Evolutionary conservation across 768 basidiomycete genomes (phyloP).

Genomic region (Lactarius akahatsu): DNA sequence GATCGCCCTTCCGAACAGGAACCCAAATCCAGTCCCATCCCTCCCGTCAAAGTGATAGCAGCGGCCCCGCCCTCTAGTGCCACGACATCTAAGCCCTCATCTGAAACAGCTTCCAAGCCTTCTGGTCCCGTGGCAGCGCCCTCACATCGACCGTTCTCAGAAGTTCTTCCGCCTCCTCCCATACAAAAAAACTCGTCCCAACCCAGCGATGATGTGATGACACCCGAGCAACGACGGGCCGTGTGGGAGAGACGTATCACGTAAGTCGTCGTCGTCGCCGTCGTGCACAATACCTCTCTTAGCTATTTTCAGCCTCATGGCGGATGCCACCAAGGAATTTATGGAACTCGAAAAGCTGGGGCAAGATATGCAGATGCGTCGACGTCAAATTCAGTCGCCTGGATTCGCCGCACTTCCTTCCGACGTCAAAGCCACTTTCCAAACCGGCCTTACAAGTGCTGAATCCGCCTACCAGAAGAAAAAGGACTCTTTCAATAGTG

Average conservation of each 20-base stretch:
- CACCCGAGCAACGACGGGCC: constrained; percentile 40
- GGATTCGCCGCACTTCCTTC: constrained; percentile 32
- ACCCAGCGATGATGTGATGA: constrained; percentile 28
- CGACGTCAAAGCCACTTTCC: constrained; percentile 32
- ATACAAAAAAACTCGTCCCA: not conserved
- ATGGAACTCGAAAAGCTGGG: constrained; percentile 23
- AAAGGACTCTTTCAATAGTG: constrained; percentile 37
- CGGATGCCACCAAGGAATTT: constrained; percentile 29
- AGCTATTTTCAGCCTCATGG: constrained; percentile 37
- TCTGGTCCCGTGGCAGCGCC: not conserved
- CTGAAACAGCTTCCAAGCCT: not conserved
- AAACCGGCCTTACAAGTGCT: constrained; percentile 31
- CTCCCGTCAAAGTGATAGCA: not conserved
- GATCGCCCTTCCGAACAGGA: constrained; percentile 3
- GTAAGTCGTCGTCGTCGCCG: constrained; percentile 33
- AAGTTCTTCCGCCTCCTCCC: constrained; percentile 20
- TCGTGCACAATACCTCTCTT: not conserved
- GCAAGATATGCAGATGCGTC: constrained; percentile 32
- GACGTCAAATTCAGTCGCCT: constrained; percentile 31
- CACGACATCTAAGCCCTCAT: not conserved
- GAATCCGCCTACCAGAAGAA: constrained; percentile 35
- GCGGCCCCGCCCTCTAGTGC: not conserved
- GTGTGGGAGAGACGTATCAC: constrained; percentile 44
- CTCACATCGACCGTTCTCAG: not conserved
- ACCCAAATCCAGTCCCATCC: not conserved